Evolutionary conservation across 306 rosid genomes (phyloP).

Genomic region (Cicer chorassanicum): DNA sequence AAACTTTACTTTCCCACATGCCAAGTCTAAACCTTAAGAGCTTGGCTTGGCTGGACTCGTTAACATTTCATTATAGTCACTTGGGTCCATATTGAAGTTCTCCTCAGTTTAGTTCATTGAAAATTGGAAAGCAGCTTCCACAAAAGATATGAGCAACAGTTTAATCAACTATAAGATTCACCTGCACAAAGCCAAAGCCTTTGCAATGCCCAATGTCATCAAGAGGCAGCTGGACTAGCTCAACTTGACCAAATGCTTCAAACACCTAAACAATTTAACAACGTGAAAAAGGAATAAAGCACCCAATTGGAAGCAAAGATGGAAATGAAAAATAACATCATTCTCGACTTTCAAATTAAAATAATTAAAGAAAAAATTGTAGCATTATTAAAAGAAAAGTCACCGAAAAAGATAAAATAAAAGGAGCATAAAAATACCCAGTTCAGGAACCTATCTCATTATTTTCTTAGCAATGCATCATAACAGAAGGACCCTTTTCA

Average conservation of each 20-base stretch:
- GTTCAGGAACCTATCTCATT: slow-evolving; percentile 13
- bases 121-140: slow-evolving; percentile 26
- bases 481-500: slow-evolving; percentile 25
- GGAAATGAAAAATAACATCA: slow-evolving; percentile 12
- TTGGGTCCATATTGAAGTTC: slow-evolving; percentile 21
- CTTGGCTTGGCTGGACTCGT: not conserved
- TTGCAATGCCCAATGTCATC: slow-evolving; percentile 91
- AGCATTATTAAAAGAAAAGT: not conserved
- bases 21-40: not conserved
- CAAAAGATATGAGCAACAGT: slow-evolving; percentile 29
- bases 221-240: slow-evolving; percentile 89
- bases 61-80: not conserved
- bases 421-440: slow-evolving; percentile 18
- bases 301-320: slow-evolving; percentile 12
- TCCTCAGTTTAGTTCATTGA: slow-evolving; percentile 27
- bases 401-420: not conserved
- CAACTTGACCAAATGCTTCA: slow-evolving; percentile 97
- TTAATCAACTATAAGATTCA: slow-evolving; percentile 42
- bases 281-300: slow-evolving; percentile 18
- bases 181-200: slow-evolving; percentile 99
- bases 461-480: slow-evolving; percentile 24
- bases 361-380: not conserved
- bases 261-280: slow-evolving; percentile 66
- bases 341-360: slow-evolving; percentile 11
- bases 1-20: slow-evolving; percentile 4